Conservation (phyloP, 2,329 filamentous ascomycete species). For the Verticillium albo-atrum region DNA sequence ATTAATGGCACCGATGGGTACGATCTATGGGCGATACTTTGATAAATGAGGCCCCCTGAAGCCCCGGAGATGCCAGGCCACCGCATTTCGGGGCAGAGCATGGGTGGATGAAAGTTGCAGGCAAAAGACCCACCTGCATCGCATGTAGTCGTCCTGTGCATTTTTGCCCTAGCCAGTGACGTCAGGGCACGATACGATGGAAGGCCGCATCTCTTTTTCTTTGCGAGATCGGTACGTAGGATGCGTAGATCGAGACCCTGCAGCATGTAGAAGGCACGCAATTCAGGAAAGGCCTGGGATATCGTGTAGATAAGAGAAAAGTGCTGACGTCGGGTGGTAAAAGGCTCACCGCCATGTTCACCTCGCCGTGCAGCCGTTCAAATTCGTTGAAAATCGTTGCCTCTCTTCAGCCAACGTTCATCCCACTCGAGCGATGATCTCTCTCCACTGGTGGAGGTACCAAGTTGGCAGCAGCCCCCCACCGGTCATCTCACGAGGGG, state of each 20-base stretch:
- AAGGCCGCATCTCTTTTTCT: not conserved
- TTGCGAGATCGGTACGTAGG: not conserved
- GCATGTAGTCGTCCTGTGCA: not conserved
- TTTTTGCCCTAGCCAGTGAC: not conserved
- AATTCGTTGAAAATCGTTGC: too few species aligned
- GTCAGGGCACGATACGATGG: not conserved
- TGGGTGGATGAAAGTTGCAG: not conserved
- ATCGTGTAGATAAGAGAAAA: not conserved
- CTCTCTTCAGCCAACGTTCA: too few species aligned
- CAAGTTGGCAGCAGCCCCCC: slow-evolving; percentile 8
- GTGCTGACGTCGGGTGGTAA: not conserved
- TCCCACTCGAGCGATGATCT: not conserved
- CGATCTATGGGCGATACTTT: too few species aligned
- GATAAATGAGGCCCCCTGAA: too few species aligned
- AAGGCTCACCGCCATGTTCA: not conserved
- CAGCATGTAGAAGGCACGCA: not conserved
- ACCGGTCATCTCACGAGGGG: slow-evolving; percentile 50
- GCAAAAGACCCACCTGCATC: not conserved
- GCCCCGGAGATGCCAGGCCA: too few species aligned
- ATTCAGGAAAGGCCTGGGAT: not conserved
- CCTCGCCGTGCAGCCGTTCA: too few species aligned
- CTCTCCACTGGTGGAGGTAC: too few species aligned
- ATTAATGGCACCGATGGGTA: too few species aligned
- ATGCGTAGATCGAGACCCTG: not conserved
- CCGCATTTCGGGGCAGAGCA: too few species aligned